Evolutionary conservation across 2,329 filamentous ascomycete genomes (phyloP).

Genomic region (Waltergamsia citrina): DNA sequence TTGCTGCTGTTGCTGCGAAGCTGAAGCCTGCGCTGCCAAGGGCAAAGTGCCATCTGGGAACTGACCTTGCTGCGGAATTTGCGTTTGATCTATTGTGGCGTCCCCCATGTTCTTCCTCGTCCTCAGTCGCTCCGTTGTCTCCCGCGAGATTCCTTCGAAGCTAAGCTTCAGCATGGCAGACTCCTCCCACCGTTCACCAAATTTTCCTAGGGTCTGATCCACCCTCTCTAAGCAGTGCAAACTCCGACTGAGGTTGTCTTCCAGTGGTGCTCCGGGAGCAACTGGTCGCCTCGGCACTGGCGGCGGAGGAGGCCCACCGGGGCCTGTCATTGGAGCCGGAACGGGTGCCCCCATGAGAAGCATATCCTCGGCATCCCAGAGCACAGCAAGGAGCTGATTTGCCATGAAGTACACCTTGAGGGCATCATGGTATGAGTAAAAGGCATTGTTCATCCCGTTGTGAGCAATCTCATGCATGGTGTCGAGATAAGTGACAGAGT

Average conservation of each 20-base stretch:
- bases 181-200: constrained; percentile 50
- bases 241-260: constrained; percentile 46
- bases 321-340: constrained; percentile 31
- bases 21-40: constrained; percentile 13
- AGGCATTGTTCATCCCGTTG: constrained; percentile 45
- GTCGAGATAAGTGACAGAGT: constrained; percentile 73
- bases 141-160: constrained; percentile 40
- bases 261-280: constrained; percentile 21
- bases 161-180: constrained; percentile 41
- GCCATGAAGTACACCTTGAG: constrained; percentile 72
- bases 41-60: constrained; percentile 18
- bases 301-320: constrained; percentile 39
- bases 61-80: constrained; percentile 21
- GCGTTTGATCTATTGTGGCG: constrained; percentile 13
- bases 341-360: constrained; percentile 36
- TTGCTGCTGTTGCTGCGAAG: constrained; percentile 12
- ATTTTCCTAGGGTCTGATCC: constrained; percentile 42
- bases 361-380: constrained; percentile 47
- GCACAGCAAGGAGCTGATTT: constrained; percentile 51
- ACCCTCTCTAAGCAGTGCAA: constrained; percentile 45
- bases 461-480: constrained; percentile 61
- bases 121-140: constrained; percentile 32
- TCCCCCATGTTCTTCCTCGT: constrained; percentile 24
- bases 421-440: constrained; percentile 82
- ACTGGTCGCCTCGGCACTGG: constrained; percentile 38